phyloP scores from a whole-genome alignment of 108 stramenopile genomes.

The Nannochloropsis granulata region DNA sequence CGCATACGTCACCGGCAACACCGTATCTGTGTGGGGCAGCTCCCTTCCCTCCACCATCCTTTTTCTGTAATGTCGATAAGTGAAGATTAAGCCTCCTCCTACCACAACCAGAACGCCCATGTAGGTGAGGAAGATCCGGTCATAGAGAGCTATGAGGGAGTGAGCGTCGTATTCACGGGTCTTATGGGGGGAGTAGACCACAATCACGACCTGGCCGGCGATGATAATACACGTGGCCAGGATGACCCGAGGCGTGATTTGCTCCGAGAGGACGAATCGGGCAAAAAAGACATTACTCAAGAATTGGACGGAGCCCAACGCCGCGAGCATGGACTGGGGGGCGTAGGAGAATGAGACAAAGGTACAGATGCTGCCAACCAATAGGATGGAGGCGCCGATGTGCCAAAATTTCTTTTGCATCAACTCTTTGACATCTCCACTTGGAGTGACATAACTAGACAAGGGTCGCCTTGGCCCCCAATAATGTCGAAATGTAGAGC shows the following conservation, averaged over 20 bases:
- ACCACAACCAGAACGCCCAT: conserved; percentile 1
- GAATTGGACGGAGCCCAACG: conserved; percentile 55
- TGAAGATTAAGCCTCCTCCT: conserved; percentile 6
- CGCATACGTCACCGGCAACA: conserved; percentile 46
- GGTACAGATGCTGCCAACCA: conserved; percentile 47
- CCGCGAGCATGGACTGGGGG: conserved; percentile 50
- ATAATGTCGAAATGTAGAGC: no score
- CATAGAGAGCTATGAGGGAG: conserved; percentile 21
- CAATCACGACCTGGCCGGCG: conserved; percentile 43
- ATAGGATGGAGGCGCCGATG: conserved; percentile 44
- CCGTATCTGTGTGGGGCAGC: conserved; percentile 10
- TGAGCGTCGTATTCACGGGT: not conserved
- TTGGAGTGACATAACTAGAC: no score
- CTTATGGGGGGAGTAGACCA: conserved; percentile 1
- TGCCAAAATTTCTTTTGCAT: conserved; percentile 23
- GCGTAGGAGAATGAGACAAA: conserved; percentile 55
- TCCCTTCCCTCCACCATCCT: not conserved
- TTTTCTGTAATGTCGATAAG: conserved; percentile 4
- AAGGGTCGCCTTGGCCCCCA: no score
- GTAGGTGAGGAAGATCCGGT: conserved; percentile 6
- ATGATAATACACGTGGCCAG: conserved; percentile 46
- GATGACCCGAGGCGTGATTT: conserved; percentile 42
- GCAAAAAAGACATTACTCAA: conserved; percentile 55
- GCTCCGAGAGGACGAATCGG: conserved; percentile 30
- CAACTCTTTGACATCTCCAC: no score